A percentile compares a stretch with the other conserved stretches of the same genome.
Evolutionary conservation across 225 moss, liverwort and hornwort genomes (phyloP).

Genomic region (Pseudoscleropodium purum): DNA sequence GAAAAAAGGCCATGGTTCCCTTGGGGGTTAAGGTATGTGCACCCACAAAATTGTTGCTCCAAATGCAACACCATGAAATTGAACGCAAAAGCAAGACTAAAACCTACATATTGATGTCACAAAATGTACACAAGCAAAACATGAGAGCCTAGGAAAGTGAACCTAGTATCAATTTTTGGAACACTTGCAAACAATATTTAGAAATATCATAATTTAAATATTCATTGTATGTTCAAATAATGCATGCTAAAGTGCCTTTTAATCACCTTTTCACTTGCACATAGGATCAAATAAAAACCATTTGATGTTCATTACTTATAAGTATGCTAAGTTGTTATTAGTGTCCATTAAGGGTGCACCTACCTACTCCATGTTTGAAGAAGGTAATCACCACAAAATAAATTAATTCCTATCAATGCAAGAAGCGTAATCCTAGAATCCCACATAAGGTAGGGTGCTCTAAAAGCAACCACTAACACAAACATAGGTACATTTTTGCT

Average conservation of each 20-base stretch:
- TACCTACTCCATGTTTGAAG: not conserved
- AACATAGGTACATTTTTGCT: not conserved
- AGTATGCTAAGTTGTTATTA: not conserved
- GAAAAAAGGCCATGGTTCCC: not conserved
- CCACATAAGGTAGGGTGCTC: too few species aligned
- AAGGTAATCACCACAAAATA: too few species aligned
- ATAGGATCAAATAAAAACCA: not conserved
- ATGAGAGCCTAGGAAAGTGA: not conserved
- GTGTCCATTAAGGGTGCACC: not conserved
- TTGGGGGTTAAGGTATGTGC: rapidly evolving
- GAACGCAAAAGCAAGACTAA: not conserved
- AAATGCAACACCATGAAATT: not conserved
- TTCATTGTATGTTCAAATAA: too few species aligned
- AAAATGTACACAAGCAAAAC: not conserved
- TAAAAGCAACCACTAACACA: not conserved
- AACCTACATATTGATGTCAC: not conserved
- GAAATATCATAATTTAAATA: not conserved
- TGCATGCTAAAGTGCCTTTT: rapidly evolving
- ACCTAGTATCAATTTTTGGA: rapidly evolving
- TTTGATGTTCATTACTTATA: not conserved
- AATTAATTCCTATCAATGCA: not conserved
- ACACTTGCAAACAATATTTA: not conserved
- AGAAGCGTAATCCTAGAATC: rapidly evolving
- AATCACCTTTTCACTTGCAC: not conserved
- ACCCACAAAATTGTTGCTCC: not conserved